Evolutionary conservation across 257 asterid genomes (phyloP).

Genomic region (Capsicum rhomboideum): DNA sequence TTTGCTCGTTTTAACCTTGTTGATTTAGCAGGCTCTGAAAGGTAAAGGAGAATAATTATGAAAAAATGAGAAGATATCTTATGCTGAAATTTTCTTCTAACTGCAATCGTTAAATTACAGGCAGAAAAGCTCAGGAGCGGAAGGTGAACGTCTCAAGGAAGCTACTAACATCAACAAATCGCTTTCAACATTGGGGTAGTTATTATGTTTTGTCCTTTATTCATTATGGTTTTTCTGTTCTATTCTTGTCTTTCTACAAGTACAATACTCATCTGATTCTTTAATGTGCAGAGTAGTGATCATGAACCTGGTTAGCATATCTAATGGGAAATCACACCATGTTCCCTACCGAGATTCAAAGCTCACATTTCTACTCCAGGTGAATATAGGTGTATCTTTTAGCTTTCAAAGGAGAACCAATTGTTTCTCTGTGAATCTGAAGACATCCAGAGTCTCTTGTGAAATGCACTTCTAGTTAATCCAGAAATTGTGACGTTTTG

Average conservation of each 20-base stretch:
- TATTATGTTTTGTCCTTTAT: conserved; percentile 8
- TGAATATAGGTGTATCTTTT: conserved; percentile 17
- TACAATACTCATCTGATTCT: neutral
- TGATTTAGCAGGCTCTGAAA: conserved; percentile 97
- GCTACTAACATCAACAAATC: conserved; percentile 97
- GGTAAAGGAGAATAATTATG: conserved; percentile 33
- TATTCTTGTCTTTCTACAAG: neutral
- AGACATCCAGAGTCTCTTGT: neutral
- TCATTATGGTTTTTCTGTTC: neutral
- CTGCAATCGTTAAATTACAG: conserved; percentile 26
- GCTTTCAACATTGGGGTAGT: conserved; percentile 93
- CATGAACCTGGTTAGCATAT: conserved; percentile 86
- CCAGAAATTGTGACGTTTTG: neutral
- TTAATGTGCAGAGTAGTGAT: conserved; percentile 70
- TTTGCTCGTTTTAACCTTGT: conserved; percentile 95
- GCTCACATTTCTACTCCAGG: conserved; percentile 99
- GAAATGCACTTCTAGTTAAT: neutral
- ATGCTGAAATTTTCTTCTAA: neutral
- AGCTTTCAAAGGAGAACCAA: conserved; percentile 1
- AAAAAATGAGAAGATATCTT: neutral
- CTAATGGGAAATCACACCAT: conserved; percentile 84
- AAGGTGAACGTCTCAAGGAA: conserved; percentile 96
- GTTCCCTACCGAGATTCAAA: conserved; percentile 98
- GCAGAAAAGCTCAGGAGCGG: conserved; percentile 99
- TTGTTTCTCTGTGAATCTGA: conserved; percentile 2